These are phyloP conservation scores for Mimosa pudica DNA, from an alignment of 306 rosid genomes.

Conservation along the genomic window DNA sequence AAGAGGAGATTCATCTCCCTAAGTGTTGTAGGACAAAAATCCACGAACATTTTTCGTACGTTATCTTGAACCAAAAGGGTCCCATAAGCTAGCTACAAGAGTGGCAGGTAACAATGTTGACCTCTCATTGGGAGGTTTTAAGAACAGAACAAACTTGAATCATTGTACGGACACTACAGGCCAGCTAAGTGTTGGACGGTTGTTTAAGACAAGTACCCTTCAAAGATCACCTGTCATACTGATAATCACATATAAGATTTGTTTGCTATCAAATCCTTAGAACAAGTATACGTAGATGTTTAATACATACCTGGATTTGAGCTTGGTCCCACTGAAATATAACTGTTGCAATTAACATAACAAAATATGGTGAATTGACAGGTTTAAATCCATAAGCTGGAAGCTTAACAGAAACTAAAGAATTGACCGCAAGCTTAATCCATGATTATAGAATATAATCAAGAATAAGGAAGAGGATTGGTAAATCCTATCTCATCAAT, in stretches of 20 bases:
- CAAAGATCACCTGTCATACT: constrained; percentile 41
- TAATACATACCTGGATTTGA: constrained; percentile 47
- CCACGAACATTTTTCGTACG: neutral
- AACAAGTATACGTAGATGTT: constrained; percentile 32
- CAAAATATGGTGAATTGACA: neutral
- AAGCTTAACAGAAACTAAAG: neutral
- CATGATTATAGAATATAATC: neutral
- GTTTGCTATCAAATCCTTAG: constrained; percentile 33
- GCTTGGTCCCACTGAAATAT: constrained; percentile 42
- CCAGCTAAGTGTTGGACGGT: constrained; percentile 62
- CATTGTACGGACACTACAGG: constrained; percentile 49
- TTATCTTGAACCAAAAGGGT: constrained; percentile 17
- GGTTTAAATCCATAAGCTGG: neutral
- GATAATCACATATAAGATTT: constrained; percentile 33
- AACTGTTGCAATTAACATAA: constrained; percentile 41
- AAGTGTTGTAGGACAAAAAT: neutral
- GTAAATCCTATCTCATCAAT: neutral
- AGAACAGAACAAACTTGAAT: constrained; percentile 36
- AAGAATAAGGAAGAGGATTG: constrained; percentile 9
- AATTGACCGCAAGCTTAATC: constrained; percentile 5
- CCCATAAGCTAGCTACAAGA: constrained; percentile 9
- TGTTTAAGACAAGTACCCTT: constrained; percentile 53
- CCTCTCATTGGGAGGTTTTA: constrained; percentile 29
- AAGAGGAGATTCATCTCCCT: constrained; percentile 3
- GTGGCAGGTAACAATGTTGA: constrained; percentile 36